phyloP scores from a whole-genome alignment of 1,139 yeast species.

The Debaryomycetaceae sp. region DNA sequence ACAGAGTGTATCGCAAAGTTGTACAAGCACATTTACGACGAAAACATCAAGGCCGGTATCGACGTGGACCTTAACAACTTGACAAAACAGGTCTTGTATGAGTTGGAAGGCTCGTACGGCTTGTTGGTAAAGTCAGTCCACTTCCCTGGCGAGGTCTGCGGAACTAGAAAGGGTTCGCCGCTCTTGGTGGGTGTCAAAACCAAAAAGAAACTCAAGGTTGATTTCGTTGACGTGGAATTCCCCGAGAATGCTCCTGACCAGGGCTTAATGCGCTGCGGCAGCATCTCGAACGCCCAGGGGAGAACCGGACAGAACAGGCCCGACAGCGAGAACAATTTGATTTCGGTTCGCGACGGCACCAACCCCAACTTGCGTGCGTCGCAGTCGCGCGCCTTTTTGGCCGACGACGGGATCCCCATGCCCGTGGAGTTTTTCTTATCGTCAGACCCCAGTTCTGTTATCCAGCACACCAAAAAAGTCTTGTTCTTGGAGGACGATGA shows the following conservation, averaged over 20 bases:
- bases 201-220: constrained; percentile 89
- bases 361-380: constrained; percentile 66
- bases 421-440: constrained; percentile 95
- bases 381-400: constrained; percentile 84
- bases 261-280: constrained; percentile 1
- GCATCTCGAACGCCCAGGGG: constrained; percentile 2
- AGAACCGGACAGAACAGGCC: neutral
- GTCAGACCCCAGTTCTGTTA: constrained; percentile 96
- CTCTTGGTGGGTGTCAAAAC: constrained; percentile 95
- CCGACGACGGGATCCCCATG: constrained; percentile 85
- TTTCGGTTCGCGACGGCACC: constrained; percentile 8
- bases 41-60: constrained; percentile 52
- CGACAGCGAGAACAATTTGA: neutral
- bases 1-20: constrained; percentile 96
- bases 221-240: constrained; percentile 96
- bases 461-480: constrained; percentile 95
- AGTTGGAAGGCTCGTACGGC: constrained; percentile 97
- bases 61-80: constrained; percentile 81
- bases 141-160: constrained; percentile 93
- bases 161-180: constrained; percentile 98
- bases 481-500: constrained; percentile 96
- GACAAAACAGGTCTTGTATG: constrained; percentile 85
- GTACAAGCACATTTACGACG: constrained; percentile 82
- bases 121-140: constrained; percentile 82
- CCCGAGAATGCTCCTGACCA: constrained; percentile 35